Percentiles rank a stretch among this genome's conserved stretches.
Evolutionary conservation across 2,329 filamentous ascomycete species (phyloP).

Genomic region (Aspergillus chevalieri): DNA sequence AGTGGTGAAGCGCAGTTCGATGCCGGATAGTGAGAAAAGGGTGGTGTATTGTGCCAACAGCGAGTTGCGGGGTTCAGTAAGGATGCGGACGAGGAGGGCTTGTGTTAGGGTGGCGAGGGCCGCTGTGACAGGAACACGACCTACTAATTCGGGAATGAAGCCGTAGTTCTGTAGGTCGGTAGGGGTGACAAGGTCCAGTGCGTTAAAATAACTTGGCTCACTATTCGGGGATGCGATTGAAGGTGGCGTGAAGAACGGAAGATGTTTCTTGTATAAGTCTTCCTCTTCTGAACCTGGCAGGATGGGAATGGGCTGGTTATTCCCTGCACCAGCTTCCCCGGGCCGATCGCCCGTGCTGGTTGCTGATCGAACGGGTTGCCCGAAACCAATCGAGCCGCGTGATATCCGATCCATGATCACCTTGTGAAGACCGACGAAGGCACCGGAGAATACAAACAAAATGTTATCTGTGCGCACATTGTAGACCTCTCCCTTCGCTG

Average conservation of each 20-base stretch:
- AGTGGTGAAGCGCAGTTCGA: slow-evolving; percentile 75
- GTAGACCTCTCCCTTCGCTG: slow-evolving; percentile 54
- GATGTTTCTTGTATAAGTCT: slow-evolving; percentile 52
- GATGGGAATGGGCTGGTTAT: slow-evolving; percentile 42
- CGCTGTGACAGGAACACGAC: slow-evolving; percentile 85
- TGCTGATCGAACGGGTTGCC: slow-evolving; percentile 64
- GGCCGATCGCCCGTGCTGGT: slow-evolving; percentile 25
- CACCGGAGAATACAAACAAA: slow-evolving; percentile 92
- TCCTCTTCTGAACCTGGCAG: slow-evolving; percentile 62
- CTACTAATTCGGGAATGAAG: slow-evolving; percentile 91
- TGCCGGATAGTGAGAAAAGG: slow-evolving; percentile 72
- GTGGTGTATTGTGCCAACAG: slow-evolving; percentile 83
- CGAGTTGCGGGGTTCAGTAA: slow-evolving; percentile 87
- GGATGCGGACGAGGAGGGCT: slow-evolving; percentile 68
- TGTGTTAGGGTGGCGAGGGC: slow-evolving; percentile 71
- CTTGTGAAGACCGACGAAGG: slow-evolving; percentile 89
- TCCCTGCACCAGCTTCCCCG: slow-evolving; percentile 15
- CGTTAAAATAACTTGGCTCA: slow-evolving; percentile 48
- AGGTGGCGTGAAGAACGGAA: slow-evolving; percentile 56
- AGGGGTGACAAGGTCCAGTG: slow-evolving; percentile 67
- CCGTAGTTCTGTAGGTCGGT: slow-evolving; percentile 76
- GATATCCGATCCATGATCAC: slow-evolving; percentile 80
- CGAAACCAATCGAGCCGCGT: slow-evolving; percentile 83
- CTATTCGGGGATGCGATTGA: slow-evolving; percentile 35
- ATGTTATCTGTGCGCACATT: slow-evolving; percentile 92